These are phyloP conservation scores for Trichosporon faecale DNA, from an alignment of 1,284 basidiomycete genomes.

Conservation along the genomic window DNA sequence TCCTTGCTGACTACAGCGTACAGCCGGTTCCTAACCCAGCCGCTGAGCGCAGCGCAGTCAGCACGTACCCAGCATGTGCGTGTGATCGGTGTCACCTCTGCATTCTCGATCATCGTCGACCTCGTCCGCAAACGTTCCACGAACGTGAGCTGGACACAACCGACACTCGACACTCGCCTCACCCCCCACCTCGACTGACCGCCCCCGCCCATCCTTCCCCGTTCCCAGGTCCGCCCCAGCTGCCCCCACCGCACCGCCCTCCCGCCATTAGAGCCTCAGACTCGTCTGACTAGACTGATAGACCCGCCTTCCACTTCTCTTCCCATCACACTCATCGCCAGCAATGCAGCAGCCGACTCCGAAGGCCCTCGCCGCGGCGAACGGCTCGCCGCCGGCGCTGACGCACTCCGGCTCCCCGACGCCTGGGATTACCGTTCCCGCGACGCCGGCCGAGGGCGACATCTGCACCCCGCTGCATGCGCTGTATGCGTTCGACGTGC, in stretches of 20 bases:
- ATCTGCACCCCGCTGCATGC: conserved; percentile 51
- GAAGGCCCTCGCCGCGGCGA: background rate
- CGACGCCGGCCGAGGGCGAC: conserved; percentile 20
- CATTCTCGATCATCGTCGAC: too few species aligned
- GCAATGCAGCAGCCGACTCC: background rate
- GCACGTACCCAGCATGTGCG: background rate
- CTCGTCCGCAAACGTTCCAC: too few species aligned
- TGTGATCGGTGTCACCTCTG: background rate
- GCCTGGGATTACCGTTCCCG: conserved; percentile 19
- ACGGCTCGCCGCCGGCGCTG: conserved; percentile 13
- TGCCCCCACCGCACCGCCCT: too few species aligned
- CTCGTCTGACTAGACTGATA: background rate
- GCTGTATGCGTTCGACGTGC: conserved; percentile 56
- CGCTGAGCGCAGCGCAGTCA: background rate
- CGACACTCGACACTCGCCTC: too few species aligned
- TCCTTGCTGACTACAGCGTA: too few species aligned
- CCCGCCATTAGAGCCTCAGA: too few species aligned
- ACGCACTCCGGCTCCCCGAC: conserved; percentile 16
- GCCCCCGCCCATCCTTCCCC: too few species aligned
- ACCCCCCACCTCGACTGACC: too few species aligned
- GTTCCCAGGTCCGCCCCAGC: too few species aligned
- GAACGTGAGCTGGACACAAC: too few species aligned
- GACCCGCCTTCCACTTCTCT: background rate
- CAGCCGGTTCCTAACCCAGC: too few species aligned
- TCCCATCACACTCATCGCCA: background rate